phyloP scores from a whole-genome alignment of 768 basidiomycete species.

The Tremella yokohamensis region DNA sequence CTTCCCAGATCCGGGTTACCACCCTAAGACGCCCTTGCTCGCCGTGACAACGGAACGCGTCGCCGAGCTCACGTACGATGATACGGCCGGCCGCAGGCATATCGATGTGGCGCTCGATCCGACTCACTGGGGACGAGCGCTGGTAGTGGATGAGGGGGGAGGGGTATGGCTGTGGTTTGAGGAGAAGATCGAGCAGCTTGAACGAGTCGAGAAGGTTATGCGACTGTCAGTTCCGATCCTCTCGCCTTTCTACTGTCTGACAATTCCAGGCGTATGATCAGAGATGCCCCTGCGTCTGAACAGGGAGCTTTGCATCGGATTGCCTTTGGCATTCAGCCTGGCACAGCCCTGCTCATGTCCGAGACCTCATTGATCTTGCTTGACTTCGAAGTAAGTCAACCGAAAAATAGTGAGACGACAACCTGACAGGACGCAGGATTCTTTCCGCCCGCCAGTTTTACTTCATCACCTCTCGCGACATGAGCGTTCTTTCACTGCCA shows the following conservation, averaged over 20 bases:
- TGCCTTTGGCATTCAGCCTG: constrained; percentile 26
- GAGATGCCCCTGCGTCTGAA: constrained; percentile 6
- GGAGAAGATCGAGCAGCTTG: constrained; percentile 15
- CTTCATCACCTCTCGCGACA: constrained; percentile 11
- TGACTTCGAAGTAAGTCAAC: constrained; percentile 26
- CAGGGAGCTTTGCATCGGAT: constrained; percentile 29
- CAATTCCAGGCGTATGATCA: constrained; percentile 18
- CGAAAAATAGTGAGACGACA: neutral
- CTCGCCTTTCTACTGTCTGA: neutral
- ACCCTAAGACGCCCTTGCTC: constrained; percentile 5
- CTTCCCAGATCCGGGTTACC: constrained; percentile 24
- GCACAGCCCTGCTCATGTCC: constrained; percentile 32
- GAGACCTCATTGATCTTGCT: constrained; percentile 9
- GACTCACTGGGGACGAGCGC: constrained; percentile 18
- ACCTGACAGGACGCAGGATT: neutral
- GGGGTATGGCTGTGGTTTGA: constrained; percentile 39
- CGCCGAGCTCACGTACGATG: constrained; percentile 13
- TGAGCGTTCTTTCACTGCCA: constrained; percentile 20
- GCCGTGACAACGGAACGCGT: constrained; percentile 7
- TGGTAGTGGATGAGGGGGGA: constrained; percentile 37
- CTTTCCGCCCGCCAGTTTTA: neutral
- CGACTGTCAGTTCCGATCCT: constrained; percentile 18
- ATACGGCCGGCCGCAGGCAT: constrained; percentile 27
- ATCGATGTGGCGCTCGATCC: constrained; percentile 34
- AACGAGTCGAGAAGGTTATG: constrained; percentile 22